Evolutionary conservation across 352 stramenopile genomes (phyloP).

Genomic region (Phytophthora pini): DNA sequence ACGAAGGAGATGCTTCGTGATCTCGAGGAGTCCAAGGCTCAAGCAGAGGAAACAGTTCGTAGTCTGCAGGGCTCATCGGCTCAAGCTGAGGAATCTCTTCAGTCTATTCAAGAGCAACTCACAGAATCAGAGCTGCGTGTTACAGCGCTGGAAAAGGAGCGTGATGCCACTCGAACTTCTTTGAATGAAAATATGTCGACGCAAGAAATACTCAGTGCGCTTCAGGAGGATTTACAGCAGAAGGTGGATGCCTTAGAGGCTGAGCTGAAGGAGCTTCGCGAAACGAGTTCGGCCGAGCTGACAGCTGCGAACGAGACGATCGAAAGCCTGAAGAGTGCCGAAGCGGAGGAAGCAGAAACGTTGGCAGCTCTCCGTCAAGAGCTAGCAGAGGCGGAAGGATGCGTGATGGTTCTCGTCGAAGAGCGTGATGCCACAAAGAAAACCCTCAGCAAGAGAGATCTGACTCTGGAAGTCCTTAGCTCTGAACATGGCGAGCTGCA

Average conservation of each 20-base stretch:
- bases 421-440: conserved; percentile 47
- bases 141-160: conserved; percentile 34
- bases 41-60: conserved; percentile 27
- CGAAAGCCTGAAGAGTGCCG: conserved; percentile 7
- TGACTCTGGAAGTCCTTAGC: conserved; percentile 42
- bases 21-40: conserved; percentile 23
- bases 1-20: conserved; percentile 29
- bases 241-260: conserved; percentile 27
- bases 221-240: conserved; percentile 41
- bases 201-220: conserved; percentile 35
- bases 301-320: conserved; percentile 35
- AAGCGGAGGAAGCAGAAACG: conserved; percentile 25
- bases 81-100: conserved; percentile 24
- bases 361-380: conserved; percentile 35
- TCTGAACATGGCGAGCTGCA: conserved; percentile 48
- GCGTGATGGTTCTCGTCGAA: conserved; percentile 42
- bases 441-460: conserved; percentile 35
- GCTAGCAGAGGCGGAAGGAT: conserved; percentile 40
- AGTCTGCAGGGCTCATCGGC: conserved; percentile 20
- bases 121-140: conserved; percentile 28
- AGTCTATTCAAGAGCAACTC: conserved; percentile 26
- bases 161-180: conserved; percentile 35
- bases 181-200: conserved; percentile 41
- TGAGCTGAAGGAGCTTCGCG: conserved; percentile 29
- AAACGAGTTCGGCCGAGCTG: conserved; percentile 29